Percentiles rank a stretch among this genome's conserved stretches.
Evolutionary conservation across 179 eudicot genomes (phyloP).

Genomic region (Vitellaria paradoxa): DNA sequence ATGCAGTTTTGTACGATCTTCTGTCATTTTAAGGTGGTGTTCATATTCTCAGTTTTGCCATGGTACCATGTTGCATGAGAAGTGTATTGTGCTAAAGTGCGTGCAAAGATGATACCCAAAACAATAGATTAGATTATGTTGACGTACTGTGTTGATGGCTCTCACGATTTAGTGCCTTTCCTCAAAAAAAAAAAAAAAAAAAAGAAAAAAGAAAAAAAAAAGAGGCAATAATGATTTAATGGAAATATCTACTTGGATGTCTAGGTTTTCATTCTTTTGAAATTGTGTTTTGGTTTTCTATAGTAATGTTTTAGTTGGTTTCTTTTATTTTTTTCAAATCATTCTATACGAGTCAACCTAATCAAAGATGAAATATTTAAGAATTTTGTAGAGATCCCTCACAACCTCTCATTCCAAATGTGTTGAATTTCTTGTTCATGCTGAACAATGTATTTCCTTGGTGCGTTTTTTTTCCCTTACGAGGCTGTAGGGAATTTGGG

Average conservation of each 20-base stretch:
- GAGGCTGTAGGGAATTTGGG: not conserved
- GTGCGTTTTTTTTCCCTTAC: not conserved
- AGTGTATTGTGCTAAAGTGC: not conserved
- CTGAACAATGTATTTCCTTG: not conserved
- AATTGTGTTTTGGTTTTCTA: not conserved
- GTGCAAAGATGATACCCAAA: not conserved
- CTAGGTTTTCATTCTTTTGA: not conserved
- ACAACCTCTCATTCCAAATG: no score
- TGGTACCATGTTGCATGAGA: not conserved
- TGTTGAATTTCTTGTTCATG: not conserved
- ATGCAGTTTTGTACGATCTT: not conserved
- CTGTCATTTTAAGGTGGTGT: not conserved
- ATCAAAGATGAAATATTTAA: no score
- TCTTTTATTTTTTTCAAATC: not conserved
- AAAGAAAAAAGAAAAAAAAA: no score
- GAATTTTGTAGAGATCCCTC: no score
- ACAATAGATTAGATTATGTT: not conserved
- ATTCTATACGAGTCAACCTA: no score
- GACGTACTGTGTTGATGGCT: not conserved
- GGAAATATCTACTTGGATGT: not conserved
- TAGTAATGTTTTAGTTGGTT: not conserved
- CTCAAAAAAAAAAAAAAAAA: no score
- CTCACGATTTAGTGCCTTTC: not conserved
- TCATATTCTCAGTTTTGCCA: not conserved
- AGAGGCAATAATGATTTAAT: not conserved